Percentiles rank a stretch among this genome's conserved stretches.
phyloP scores from a whole-genome alignment of 2,329 filamentous ascomycete genomes.

The Emergomyces orientalis region DNA sequence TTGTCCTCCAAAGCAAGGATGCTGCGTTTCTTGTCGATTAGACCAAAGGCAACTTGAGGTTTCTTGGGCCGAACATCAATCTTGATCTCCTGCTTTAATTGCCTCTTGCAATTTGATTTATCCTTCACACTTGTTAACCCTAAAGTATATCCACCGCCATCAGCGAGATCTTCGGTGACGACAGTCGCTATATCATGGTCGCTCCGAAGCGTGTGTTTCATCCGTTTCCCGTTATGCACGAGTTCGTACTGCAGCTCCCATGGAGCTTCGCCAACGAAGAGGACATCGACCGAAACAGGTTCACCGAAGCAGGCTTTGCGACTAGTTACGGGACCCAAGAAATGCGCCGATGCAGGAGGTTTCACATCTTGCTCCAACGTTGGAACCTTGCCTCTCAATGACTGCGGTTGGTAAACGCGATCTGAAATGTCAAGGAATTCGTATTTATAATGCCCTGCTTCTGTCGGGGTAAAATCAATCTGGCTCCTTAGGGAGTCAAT shows the following conservation, averaged over 20 bases:
- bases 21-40: conserved; percentile 68
- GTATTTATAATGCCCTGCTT: conserved; percentile 80
- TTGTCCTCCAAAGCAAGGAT: conserved; percentile 69
- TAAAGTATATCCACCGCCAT: conserved; percentile 84
- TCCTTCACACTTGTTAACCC: conserved; percentile 81
- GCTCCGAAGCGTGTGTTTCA: conserved; percentile 58
- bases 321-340: conserved; percentile 49
- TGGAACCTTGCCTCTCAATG: conserved; percentile 52
- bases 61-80: conserved; percentile 81
- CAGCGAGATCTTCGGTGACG: conserved; percentile 60
- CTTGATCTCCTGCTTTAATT: conserved; percentile 73
- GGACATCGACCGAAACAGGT: conserved; percentile 62
- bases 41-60: conserved; percentile 76
- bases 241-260: conserved; percentile 90
- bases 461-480: conserved; percentile 69
- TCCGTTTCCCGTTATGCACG: conserved; percentile 77
- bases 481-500: conserved; percentile 71
- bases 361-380: conserved; percentile 82
- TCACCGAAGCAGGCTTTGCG: conserved; percentile 73
- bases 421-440: conserved; percentile 74
- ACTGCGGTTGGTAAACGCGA: conserved; percentile 62
- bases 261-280: conserved; percentile 70
- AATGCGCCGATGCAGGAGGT: conserved; percentile 71
- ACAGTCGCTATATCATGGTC: conserved; percentile 57
- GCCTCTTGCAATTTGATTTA: conserved; percentile 73